Percentiles rank a stretch among this genome's conserved stretches.
These are phyloP conservation scores for Vitis hybrid DNA, from an alignment of 177 flowering plant genomes.

Conservation along the genomic window DNA sequence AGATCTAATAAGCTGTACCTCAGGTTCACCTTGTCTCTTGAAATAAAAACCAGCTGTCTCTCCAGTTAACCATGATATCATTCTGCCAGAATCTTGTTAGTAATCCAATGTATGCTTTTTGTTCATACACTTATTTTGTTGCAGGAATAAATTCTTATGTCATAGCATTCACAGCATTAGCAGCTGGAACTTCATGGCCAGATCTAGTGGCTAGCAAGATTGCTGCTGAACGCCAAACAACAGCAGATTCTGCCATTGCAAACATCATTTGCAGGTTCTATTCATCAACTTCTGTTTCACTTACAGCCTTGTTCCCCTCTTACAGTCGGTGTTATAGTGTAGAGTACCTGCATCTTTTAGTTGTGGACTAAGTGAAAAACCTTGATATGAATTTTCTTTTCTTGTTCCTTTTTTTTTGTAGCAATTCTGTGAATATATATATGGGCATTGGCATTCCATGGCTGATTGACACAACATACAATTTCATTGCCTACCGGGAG, in stretches of 20 bases:
- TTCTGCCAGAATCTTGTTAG: background rate
- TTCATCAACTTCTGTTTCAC: conserved; percentile 1
- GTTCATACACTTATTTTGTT: background rate
- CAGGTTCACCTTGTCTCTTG: conserved; percentile 47
- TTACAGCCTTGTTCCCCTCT: background rate
- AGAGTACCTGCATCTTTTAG: background rate
- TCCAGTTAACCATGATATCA: background rate
- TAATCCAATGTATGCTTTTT: background rate
- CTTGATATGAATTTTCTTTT: background rate
- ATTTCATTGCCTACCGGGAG: conserved; percentile 62
- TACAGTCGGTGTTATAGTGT: background rate
- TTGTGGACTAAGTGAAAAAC: background rate
- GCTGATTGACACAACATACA: conserved; percentile 85
- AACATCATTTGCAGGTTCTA: conserved; percentile 93
- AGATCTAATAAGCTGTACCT: conserved; percentile 87
- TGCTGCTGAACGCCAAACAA: conserved; percentile 91
- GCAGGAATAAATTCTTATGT: conserved; percentile 89
- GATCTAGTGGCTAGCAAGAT: conserved; percentile 96
- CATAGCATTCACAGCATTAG: conserved; percentile 92
- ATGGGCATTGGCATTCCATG: conserved; percentile 94
- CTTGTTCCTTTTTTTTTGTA: conserved; percentile 19
- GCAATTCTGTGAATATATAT: conserved; percentile 93
- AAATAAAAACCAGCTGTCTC: background rate
- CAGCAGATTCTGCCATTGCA: conserved; percentile 97
- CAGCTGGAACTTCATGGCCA: conserved; percentile 97